phyloP scores from a whole-genome alignment of 257 asterid species.

The Apocynum venetum region DNA sequence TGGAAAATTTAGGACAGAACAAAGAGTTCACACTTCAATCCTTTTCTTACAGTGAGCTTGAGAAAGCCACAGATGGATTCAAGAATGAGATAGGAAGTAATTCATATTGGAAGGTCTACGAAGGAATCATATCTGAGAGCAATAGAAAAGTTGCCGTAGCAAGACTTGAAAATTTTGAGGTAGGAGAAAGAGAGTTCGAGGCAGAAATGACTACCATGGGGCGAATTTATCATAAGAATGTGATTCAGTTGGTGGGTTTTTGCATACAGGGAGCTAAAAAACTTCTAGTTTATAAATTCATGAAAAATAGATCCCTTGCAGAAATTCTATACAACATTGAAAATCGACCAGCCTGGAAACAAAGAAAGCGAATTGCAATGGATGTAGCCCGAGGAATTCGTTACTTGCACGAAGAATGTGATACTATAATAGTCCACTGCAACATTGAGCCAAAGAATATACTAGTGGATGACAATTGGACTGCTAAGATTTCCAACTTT shows the following conservation, averaged over 20 bases:
- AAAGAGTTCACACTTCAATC: conserved; percentile 26
- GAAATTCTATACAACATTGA: conserved; percentile 16
- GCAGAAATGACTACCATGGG: conserved; percentile 29
- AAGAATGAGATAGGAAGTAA: conserved; percentile 17
- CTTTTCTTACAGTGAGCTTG: conserved; percentile 23
- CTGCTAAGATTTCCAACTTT: conserved; percentile 23
- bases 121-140: conserved; percentile 19
- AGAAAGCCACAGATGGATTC: conserved; percentile 25
- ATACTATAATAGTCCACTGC: conserved; percentile 22
- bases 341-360: conserved; percentile 15
- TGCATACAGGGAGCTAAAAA: conserved; percentile 24
- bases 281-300: conserved; percentile 28
- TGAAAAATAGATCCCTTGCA: conserved; percentile 26
- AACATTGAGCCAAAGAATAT: conserved; percentile 25
- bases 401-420: conserved; percentile 31
- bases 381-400: conserved; percentile 23
- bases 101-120: conserved; percentile 22
- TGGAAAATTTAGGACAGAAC: conserved; percentile 20
- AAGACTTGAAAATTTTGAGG: conserved; percentile 24
- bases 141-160: conserved; percentile 20
- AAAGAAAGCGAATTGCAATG: conserved; percentile 21
- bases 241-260: conserved; percentile 25
- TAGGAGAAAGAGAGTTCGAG: conserved; percentile 22
- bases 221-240: conserved; percentile 24
- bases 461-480: conserved; percentile 17